Conservation (phyloP, 495 filamentous ascomycete species). For the Penicillium chermesinum region DNA sequence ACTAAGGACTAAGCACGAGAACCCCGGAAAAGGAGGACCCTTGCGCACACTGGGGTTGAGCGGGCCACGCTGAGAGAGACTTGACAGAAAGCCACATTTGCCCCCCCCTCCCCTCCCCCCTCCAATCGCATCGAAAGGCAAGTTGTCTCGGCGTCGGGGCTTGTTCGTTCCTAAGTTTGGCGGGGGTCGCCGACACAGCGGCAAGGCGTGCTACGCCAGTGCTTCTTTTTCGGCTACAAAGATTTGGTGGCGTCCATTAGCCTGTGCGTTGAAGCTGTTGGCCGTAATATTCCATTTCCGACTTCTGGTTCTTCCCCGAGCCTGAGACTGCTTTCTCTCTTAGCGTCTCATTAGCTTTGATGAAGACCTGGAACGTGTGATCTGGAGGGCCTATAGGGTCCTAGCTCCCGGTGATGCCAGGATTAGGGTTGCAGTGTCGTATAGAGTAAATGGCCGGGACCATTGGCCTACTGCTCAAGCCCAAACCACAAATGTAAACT, state of each 20-base stretch:
- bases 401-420: slow-evolving; percentile 3
- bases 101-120: too few species aligned
- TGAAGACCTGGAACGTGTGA: slow-evolving; percentile 8
- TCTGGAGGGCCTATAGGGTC: slow-evolving; percentile 2
- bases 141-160: slow-evolving; percentile 3
- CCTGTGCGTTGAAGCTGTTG: not conserved
- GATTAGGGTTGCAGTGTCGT: not conserved
- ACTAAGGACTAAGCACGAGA: slow-evolving; percentile 1
- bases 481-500: too few species aligned
- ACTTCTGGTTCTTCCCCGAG: slow-evolving; percentile 8
- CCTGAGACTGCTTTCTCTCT: slow-evolving; percentile 5
- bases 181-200: slow-evolving; percentile 7
- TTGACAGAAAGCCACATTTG: not conserved
- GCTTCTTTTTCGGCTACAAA: slow-evolving; percentile 13
- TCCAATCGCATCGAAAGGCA: slow-evolving; percentile 4
- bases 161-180: slow-evolving; percentile 9
- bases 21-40: slow-evolving; percentile 3
- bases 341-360: slow-evolving; percentile 8
- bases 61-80: slow-evolving; percentile 2
- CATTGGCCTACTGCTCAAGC: too few species aligned
- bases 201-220: slow-evolving; percentile 5
- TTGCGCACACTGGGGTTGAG: not conserved
- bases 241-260: slow-evolving; percentile 18
- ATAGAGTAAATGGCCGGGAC: not conserved
- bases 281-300: slow-evolving; percentile 12